Evolutionary conservation across 2,329 filamentous ascomycete species (phyloP).

Genomic region (Colletotrichum orbiculare): DNA sequence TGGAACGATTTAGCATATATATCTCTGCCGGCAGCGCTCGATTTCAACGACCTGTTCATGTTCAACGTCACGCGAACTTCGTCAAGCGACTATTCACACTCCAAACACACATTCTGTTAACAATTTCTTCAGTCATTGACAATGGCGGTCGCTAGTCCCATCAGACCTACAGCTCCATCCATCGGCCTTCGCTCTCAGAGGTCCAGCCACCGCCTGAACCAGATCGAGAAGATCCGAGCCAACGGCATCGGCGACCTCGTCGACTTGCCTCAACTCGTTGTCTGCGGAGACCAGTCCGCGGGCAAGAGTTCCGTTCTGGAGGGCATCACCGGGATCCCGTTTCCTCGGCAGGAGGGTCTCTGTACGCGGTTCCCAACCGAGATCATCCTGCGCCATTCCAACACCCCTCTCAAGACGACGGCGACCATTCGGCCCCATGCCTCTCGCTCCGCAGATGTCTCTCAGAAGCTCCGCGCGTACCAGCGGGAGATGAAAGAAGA

Average conservation of each 20-base stretch:
- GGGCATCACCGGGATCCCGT: constrained; percentile 64
- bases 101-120: not conserved
- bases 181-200: constrained; percentile 9
- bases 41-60: no score
- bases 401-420: not conserved
- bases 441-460: not conserved
- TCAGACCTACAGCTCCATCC: not conserved
- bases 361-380: constrained; percentile 69
- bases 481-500: constrained; percentile 29
- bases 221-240: constrained; percentile 49
- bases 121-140: not conserved
- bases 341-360: constrained; percentile 62
- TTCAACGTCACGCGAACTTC: not conserved
- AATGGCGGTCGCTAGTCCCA: constrained; percentile 12
- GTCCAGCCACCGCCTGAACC: constrained; percentile 45
- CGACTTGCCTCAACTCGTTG: constrained; percentile 59
- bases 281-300: constrained; percentile 65
- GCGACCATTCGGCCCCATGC: constrained; percentile 27
- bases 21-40: no score
- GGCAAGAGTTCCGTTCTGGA: constrained; percentile 70
- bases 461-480: constrained; percentile 14
- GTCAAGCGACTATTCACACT: not conserved
- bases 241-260: constrained; percentile 49
- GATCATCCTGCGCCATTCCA: constrained; percentile 56
- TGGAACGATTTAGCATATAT: no score